Evolutionary conservation across 2,329 filamentous ascomycete species (phyloP).

Genomic region (Emydomyces testavorans): DNA sequence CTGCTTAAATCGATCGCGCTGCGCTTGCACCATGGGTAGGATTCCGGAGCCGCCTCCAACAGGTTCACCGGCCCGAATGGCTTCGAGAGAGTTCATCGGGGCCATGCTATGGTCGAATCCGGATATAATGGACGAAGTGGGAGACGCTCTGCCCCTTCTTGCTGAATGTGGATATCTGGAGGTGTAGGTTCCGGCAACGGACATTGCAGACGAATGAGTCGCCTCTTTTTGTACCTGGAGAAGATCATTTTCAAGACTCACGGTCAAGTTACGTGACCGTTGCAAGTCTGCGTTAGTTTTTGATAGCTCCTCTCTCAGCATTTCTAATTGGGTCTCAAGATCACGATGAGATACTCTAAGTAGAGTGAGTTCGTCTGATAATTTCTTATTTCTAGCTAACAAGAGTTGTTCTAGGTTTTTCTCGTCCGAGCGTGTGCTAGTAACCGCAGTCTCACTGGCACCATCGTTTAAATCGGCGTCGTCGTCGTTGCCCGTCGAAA

Average conservation of each 20-base stretch:
- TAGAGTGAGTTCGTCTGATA: conserved; percentile 85
- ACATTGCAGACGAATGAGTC: conserved; percentile 70
- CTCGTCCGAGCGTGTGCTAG: conserved; percentile 48
- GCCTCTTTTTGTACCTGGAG: conserved; percentile 76
- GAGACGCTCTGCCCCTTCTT: conserved; percentile 63
- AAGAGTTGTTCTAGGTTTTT: conserved; percentile 85
- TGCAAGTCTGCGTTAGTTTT: conserved; percentile 76
- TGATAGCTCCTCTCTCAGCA: conserved; percentile 72
- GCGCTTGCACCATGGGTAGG: conserved; percentile 93
- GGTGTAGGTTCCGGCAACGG: conserved; percentile 81
- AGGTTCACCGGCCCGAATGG: conserved; percentile 53
- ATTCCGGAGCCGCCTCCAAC: conserved; percentile 74
- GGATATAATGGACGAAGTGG: conserved; percentile 95
- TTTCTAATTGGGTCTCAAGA: conserved; percentile 65
- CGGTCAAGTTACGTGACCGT: conserved; percentile 69
- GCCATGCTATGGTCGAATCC: conserved; percentile 66
- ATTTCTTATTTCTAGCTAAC: conserved; percentile 87
- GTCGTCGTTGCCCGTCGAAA: conserved; percentile 73
- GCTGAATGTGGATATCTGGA: conserved; percentile 63
- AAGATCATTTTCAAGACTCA: conserved; percentile 84
- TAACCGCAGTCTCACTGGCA: conserved; percentile 16
- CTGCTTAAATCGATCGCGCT: conserved; percentile 96
- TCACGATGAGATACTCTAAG: conserved; percentile 90
- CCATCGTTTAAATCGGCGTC: conserved; percentile 46
- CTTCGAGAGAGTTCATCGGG: conserved; percentile 43